Conservation (phyloP, 257 asterid species). For the Sherardia arvensis region DNA sequence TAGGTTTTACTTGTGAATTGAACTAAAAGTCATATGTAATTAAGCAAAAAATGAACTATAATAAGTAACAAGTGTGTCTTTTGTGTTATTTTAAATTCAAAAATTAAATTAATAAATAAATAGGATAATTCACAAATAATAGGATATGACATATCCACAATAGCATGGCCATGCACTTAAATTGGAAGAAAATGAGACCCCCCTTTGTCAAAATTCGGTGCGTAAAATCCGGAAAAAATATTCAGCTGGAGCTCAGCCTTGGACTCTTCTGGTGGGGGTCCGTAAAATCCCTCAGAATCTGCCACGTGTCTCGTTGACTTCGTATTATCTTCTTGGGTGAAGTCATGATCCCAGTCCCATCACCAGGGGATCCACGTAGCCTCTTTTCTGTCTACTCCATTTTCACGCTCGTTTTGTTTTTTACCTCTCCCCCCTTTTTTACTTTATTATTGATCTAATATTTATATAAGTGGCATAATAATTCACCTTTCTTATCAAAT, state of each 20-base stretch:
- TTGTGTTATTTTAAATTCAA: too few relatives aligned
- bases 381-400: neutral
- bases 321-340: neutral
- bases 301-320: conserved; percentile 30
- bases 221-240: conserved; percentile 22
- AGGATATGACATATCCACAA: neutral
- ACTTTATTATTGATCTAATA: neutral
- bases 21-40: too few relatives aligned
- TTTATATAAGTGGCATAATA: too few relatives aligned
- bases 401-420: neutral
- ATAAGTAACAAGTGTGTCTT: too few relatives aligned
- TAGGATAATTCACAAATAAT: too few relatives aligned
- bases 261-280: conserved; percentile 7
- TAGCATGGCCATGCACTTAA: neutral
- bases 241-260: conserved; percentile 9
- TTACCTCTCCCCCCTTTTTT: neutral
- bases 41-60: too few relatives aligned
- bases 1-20: too few relatives aligned
- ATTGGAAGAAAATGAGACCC: conserved; percentile 4
- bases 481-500: too few relatives aligned
- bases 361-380: conserved; percentile 18
- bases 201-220: conserved; percentile 6
- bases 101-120: too few relatives aligned
- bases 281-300: neutral
- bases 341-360: conserved; percentile 9